Percentiles rank a stretch among this genome's conserved stretches.
Evolutionary conservation across 2,329 filamentous ascomycete genomes (phyloP).

Genomic region (Ophiocordyceps camponoti-leonardi): DNA sequence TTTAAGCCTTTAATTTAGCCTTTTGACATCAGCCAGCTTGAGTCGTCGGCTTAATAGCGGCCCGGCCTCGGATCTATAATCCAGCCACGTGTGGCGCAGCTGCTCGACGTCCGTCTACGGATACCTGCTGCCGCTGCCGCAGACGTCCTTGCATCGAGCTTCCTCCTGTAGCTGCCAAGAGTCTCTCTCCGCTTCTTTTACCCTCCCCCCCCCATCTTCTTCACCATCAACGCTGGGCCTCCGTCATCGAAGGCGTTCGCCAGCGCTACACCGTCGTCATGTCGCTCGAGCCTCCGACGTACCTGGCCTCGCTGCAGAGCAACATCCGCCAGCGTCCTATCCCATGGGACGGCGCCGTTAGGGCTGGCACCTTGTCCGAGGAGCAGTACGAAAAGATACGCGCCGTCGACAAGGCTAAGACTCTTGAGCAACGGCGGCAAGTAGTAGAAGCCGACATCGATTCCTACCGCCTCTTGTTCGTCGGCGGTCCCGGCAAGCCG

Average conservation of each 20-base stretch:
- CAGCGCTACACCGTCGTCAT: constrained; percentile 28
- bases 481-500: constrained; percentile 52
- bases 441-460: constrained; percentile 64
- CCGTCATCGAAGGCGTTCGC: background rate
- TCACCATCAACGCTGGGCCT: too few relatives aligned
- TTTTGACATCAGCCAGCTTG: background rate
- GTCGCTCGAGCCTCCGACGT: constrained; percentile 84
- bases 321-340: constrained; percentile 94
- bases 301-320: constrained; percentile 73
- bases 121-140: background rate
- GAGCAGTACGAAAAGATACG: constrained; percentile 90
- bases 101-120: background rate
- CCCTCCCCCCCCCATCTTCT: too few relatives aligned
- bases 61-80: background rate
- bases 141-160: background rate
- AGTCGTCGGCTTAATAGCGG: background rate
- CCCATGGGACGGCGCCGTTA: constrained; percentile 91
- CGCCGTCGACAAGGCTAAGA: constrained; percentile 89
- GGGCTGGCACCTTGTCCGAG: constrained; percentile 85
- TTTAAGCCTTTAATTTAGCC: background rate
- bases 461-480: constrained; percentile 65
- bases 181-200: too few relatives aligned
- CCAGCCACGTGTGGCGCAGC: background rate
- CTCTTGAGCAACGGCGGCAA: constrained; percentile 64
- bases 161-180: background rate